Conservation (phyloP, 1,284 basidiomycete species). For the Trametes pubescens region DNA sequence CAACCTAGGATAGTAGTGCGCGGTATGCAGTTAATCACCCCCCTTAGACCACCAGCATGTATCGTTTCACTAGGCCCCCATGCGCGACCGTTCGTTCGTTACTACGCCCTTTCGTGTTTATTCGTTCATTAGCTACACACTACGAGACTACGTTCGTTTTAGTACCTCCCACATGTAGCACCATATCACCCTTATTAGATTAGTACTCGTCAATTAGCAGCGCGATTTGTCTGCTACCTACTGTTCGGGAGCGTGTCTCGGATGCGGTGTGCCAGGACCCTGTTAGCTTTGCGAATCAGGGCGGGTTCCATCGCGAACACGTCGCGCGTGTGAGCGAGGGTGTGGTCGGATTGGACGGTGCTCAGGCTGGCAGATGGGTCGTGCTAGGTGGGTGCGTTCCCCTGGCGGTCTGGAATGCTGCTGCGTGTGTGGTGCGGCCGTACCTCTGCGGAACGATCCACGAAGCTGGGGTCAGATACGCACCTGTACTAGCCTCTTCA, state of each 20-base stretch:
- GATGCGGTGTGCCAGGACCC: background rate
- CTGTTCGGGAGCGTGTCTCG: background rate
- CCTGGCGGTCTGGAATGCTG: conserved; percentile 8
- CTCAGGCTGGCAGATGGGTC: background rate
- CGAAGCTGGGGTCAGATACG: conserved; percentile 5
- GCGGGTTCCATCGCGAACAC: background rate
- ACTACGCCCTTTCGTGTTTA: background rate
- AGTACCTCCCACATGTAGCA: conserved; percentile 14
- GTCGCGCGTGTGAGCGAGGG: conserved; percentile 3
- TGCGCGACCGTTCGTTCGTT: background rate
- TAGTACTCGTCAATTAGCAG: conserved; percentile 8
- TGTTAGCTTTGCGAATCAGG: conserved; percentile 14
- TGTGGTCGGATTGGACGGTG: conserved; percentile 1
- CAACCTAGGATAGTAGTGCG: conserved; percentile 27
- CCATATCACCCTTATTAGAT: conserved; percentile 11
- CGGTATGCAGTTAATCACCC: conserved; percentile 27
- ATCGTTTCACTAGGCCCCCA: background rate
- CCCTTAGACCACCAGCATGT: background rate
- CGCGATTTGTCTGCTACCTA: conserved; percentile 5
- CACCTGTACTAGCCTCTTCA: conserved; percentile 4
- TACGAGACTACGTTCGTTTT: conserved; percentile 16
- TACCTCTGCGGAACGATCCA: background rate
- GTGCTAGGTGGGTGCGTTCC: background rate
- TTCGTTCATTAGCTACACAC: conserved; percentile 8
- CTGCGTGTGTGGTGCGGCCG: conserved; percentile 1